These are phyloP conservation scores for Paramecium biaurelia DNA, from an alignment of 73 alveolate species.

Conservation along the genomic window DNA sequence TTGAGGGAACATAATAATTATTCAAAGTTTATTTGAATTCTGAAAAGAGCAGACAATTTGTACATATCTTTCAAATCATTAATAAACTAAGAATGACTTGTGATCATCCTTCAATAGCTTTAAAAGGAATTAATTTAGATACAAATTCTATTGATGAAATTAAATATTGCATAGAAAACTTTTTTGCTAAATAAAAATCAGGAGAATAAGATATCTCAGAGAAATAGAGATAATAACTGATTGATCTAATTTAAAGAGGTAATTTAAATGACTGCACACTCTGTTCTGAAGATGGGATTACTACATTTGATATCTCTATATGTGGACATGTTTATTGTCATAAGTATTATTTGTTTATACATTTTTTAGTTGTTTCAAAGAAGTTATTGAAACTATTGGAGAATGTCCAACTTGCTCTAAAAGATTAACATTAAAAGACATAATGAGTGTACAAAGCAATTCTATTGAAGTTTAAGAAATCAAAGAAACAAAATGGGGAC, in stretches of 20 bases:
- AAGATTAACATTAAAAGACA: background rate
- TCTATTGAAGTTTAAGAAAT: background rate
- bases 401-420: conserved; percentile 22
- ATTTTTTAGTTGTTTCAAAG: conserved; percentile 1
- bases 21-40: background rate
- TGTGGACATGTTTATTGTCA: conserved; percentile 46
- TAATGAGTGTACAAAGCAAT: background rate
- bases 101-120: conserved; percentile 53
- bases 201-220: background rate
- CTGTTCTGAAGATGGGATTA: background rate
- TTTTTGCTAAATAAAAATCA: background rate
- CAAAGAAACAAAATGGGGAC: background rate
- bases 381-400: background rate
- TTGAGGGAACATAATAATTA: conserved; percentile 18
- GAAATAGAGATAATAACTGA: background rate
- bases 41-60: background rate
- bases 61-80: conserved; percentile 47
- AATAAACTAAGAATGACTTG: conserved; percentile 60
- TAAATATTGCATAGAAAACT: background rate
- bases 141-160: conserved; percentile 1
- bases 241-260: background rate
- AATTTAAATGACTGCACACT: background rate
- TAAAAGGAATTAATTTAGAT: background rate
- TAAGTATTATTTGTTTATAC: background rate
- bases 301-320: background rate